These are phyloP conservation scores for Penicillium sp. DNA, from an alignment of 2,329 filamentous ascomycete species.

Conservation along the genomic window DNA sequence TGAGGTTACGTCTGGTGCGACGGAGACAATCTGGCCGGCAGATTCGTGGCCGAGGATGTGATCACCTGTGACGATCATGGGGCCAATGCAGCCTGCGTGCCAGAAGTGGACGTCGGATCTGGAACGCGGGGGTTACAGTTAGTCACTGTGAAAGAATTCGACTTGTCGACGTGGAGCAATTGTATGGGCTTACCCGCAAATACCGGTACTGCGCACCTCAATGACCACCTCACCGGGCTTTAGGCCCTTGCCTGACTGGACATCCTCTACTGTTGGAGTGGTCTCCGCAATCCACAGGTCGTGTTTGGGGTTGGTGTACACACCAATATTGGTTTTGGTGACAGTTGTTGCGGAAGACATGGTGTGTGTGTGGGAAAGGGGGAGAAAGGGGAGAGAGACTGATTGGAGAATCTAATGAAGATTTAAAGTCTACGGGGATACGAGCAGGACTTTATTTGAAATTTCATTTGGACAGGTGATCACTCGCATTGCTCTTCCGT, in stretches of 20 bases:
- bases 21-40: constrained; percentile 73
- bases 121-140: background rate
- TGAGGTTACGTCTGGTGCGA: constrained; percentile 67
- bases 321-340: constrained; percentile 85
- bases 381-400: constrained; percentile 14
- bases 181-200: constrained; percentile 70
- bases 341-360: constrained; percentile 41
- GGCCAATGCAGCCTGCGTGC: constrained; percentile 91
- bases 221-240: constrained; percentile 82
- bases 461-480: constrained; percentile 2
- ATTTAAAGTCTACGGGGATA: background rate
- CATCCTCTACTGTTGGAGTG: constrained; percentile 71
- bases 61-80: constrained; percentile 85
- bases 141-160: background rate
- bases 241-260: constrained; percentile 66
- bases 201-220: constrained; percentile 89
- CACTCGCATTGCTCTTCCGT: background rate
- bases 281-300: constrained; percentile 86
- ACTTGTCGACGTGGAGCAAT: background rate
- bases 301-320: constrained; percentile 91
- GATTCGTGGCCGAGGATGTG: constrained; percentile 95
- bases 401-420: background rate
- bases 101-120: constrained; percentile 97
- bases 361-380: constrained; percentile 7
- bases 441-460: constrained; percentile 4